These are phyloP conservation scores for Citrullus colocynthis DNA, from an alignment of 306 rosid genomes.

Conservation along the genomic window DNA sequence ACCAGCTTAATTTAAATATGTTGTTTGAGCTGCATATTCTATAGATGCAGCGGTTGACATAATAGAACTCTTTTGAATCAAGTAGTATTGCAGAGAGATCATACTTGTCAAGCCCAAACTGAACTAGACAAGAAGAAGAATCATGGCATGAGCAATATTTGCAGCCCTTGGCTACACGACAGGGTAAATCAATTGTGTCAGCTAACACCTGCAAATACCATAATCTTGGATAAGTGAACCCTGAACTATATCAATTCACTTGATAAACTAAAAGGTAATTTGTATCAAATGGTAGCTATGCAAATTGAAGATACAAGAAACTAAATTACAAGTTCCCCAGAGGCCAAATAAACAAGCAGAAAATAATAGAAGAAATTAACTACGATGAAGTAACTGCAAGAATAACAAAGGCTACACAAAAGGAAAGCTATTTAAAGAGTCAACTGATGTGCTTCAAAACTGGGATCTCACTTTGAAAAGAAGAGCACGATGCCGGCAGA, in stretches of 20 bases:
- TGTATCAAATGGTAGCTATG: neutral
- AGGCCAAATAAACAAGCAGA: neutral
- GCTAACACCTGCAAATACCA: slow-evolving; percentile 71
- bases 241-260: neutral
- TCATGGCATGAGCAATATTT: slow-evolving; percentile 74
- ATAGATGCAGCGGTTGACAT: neutral
- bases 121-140: slow-evolving; percentile 94
- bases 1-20: neutral
- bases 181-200: slow-evolving; percentile 70
- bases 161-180: slow-evolving; percentile 98
- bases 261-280: neutral
- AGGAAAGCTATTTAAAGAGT: neutral
- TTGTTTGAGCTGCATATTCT: neutral
- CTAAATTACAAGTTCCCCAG: neutral
- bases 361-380: neutral
- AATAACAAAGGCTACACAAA: neutral
- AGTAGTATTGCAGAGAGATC: slow-evolving; percentile 6
- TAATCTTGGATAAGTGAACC: slow-evolving; percentile 8
- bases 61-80: slow-evolving; percentile 8
- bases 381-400: neutral
- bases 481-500: slow-evolving; percentile 91
- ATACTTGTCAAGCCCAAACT: slow-evolving; percentile 72
- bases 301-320: neutral
- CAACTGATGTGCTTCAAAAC: neutral
- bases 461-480: slow-evolving; percentile 75